Conservation (phyloP, 1,284 basidiomycete species). For the Acaromyces ingoldii region DNA sequence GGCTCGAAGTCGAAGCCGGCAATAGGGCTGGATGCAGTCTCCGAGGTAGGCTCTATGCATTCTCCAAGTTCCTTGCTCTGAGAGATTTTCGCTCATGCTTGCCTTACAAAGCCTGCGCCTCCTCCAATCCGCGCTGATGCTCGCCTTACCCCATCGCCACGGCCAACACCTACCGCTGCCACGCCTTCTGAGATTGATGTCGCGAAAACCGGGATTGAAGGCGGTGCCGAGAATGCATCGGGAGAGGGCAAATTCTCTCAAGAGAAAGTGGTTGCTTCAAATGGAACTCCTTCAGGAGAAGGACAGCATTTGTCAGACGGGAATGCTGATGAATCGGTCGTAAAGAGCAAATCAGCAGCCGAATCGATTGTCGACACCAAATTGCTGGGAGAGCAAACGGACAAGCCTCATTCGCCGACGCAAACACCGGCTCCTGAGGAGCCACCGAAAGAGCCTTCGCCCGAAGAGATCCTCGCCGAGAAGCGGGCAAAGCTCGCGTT, state of each 20-base stretch:
- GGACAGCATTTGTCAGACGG: too few relatives aligned
- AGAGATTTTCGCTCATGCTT: not conserved
- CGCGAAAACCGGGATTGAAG: too few relatives aligned
- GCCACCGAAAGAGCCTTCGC: not conserved
- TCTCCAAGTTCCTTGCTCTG: not conserved
- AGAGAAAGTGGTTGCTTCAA: too few relatives aligned
- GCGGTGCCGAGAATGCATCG: too few relatives aligned
- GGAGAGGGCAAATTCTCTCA: too few relatives aligned
- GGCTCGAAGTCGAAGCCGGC: not conserved
- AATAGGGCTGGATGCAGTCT: not conserved
- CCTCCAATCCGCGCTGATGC: not conserved
- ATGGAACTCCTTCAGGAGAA: too few relatives aligned
- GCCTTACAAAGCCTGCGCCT: not conserved
- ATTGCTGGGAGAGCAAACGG: not conserved
- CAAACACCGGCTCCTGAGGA: not conserved
- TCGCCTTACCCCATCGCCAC: not conserved
- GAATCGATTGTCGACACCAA: too few relatives aligned
- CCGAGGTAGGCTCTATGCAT: not conserved
- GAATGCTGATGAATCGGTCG: too few relatives aligned
- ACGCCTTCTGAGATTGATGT: too few relatives aligned
- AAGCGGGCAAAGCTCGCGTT: slow-evolving; percentile 31
- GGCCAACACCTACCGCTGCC: not conserved
- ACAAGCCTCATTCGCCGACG: not conserved
- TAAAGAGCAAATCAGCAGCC: too few relatives aligned
- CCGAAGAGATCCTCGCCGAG: slow-evolving; percentile 3